Conservation (phyloP, 306 rosid genomes). For the Quercus parvula region DNA sequence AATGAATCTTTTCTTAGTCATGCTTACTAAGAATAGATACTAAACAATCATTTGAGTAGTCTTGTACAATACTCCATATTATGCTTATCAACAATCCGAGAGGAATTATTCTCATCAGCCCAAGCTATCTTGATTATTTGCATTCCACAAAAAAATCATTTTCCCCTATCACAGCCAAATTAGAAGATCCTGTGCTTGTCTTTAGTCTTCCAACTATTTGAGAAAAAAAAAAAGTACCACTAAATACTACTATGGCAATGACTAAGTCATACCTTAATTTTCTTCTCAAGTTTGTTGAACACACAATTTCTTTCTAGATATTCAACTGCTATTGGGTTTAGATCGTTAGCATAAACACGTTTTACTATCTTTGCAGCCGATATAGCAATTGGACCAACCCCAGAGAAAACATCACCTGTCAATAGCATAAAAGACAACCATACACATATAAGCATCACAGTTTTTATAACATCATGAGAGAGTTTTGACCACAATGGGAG, state of each 20-base stretch:
- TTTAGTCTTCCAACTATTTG: constrained; percentile 10
- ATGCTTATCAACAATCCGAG: background rate
- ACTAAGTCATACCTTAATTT: constrained; percentile 59
- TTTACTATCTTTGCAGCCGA: constrained; percentile 83
- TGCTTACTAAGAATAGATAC: background rate
- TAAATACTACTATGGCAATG: constrained; percentile 11
- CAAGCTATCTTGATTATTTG: background rate
- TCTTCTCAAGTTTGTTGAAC: constrained; percentile 84
- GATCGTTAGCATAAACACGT: constrained; percentile 87
- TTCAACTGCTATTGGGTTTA: constrained; percentile 80
- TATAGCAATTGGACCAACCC: constrained; percentile 92
- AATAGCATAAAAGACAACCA: constrained; percentile 16
- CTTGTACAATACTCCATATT: background rate
- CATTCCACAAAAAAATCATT: background rate
- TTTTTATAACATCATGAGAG: constrained; percentile 2
- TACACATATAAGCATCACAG: constrained; percentile 16
- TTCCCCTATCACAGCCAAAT: background rate
- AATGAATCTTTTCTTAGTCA: background rate
- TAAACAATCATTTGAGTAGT: background rate
- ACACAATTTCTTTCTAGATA: constrained; percentile 83
- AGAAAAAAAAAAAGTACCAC: background rate
- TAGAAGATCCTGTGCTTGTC: background rate
- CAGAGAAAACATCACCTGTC: constrained; percentile 92
- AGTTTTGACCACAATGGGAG: background rate
- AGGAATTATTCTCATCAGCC: background rate